phyloP scores from a whole-genome alignment of 805 yeast genomes.

The Ogataea populi-albae region DNA sequence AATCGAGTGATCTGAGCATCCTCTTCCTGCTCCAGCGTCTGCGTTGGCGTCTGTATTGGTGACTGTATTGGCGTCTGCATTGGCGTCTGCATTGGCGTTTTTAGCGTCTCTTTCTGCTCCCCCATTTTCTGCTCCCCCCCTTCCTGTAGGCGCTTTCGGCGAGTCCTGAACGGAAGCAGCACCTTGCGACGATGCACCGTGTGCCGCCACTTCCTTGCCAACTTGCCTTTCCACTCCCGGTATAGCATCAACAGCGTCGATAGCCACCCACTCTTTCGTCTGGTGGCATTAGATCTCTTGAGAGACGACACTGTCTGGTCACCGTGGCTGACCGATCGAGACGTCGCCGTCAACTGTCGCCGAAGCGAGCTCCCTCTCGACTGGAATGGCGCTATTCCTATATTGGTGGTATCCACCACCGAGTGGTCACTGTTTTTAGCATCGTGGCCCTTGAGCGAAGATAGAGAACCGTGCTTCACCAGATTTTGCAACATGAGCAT shows the following conservation, averaged over 20 bases:
- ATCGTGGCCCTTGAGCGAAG: neutral
- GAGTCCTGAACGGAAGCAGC: neutral
- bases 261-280: constrained; percentile 31
- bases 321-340: constrained; percentile 1
- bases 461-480: neutral
- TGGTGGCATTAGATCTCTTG: constrained; percentile 32
- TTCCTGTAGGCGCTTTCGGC: too few species aligned
- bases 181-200: constrained; percentile 8
- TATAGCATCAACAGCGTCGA: constrained; percentile 16
- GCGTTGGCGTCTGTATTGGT: too few species aligned
- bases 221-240: constrained; percentile 9
- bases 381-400: constrained; percentile 7
- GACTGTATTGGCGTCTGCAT: too few species aligned
- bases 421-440: neutral
- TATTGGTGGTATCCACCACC: constrained; percentile 4
- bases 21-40: too few species aligned
- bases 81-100: too few species aligned
- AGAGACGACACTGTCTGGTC: constrained; percentile 10
- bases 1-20: too few species aligned
- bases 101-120: too few species aligned
- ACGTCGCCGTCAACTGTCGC: constrained; percentile 14
- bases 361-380: constrained; percentile 13
- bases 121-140: too few species aligned
- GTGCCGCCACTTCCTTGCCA: constrained; percentile 21
- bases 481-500: constrained; percentile 1